These are phyloP conservation scores for Chrysoporthe puriensis DNA, from an alignment of 2,329 filamentous ascomycete species.

Conservation along the genomic window DNA sequence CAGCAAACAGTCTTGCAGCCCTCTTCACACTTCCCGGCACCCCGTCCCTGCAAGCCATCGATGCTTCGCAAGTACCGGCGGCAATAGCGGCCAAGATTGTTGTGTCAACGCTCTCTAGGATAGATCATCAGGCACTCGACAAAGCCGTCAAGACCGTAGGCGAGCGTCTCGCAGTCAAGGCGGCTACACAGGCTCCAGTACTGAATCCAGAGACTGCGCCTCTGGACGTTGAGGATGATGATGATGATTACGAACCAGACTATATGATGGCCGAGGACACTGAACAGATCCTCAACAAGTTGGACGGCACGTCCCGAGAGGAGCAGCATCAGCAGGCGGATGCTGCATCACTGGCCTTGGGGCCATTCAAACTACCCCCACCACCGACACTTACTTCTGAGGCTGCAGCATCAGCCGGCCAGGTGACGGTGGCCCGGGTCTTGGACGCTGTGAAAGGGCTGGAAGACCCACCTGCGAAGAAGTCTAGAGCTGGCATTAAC, in stretches of 20 bases:
- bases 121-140: conserved; percentile 70
- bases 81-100: conserved; percentile 79
- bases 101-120: conserved; percentile 73
- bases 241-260: conserved; percentile 90
- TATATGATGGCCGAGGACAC: conserved; percentile 77
- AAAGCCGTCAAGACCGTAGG: conserved; percentile 69
- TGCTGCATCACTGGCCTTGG: conserved; percentile 64
- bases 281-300: conserved; percentile 77
- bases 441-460: conserved; percentile 77
- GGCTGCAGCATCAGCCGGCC: conserved; percentile 73
- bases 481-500: conserved; percentile 74
- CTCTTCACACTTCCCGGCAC: conserved; percentile 86
- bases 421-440: conserved; percentile 74
- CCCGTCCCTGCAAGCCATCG: conserved; percentile 74
- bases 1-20: conserved; percentile 78
- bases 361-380: conserved; percentile 77
- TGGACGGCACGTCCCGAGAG: conserved; percentile 69
- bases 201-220: conserved; percentile 63
- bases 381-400: conserved; percentile 74
- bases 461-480: conserved; percentile 66
- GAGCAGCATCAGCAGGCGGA: conserved; percentile 50
- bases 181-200: conserved; percentile 48
- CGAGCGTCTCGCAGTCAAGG: conserved; percentile 51
- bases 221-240: conserved; percentile 76
- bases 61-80: conserved; percentile 77